Evolutionary conservation across 371 early-diverging fungal genomes (phyloP).

Genomic region (Mucor velutinosus): DNA sequence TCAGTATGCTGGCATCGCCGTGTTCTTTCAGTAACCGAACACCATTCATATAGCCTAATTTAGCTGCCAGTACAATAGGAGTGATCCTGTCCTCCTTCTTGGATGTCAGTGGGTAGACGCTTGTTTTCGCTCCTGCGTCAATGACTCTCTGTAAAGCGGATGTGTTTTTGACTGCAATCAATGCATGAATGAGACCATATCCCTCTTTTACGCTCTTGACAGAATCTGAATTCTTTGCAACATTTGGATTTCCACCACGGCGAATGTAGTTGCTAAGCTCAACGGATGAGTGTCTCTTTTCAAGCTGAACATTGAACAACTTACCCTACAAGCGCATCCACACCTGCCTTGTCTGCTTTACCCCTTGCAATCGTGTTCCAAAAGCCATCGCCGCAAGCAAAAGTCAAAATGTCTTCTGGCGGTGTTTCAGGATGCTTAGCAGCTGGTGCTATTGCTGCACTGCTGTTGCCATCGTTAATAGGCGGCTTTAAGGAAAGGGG

Average conservation of each 20-base stretch:
- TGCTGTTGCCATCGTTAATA: not conserved
- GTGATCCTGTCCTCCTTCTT: slow-evolving; percentile 22
- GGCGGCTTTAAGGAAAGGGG: not conserved
- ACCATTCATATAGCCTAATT: slow-evolving; percentile 37
- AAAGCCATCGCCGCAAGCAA: slow-evolving; percentile 46
- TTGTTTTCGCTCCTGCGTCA: slow-evolving; percentile 40
- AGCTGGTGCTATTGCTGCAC: not conserved
- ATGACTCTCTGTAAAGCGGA: slow-evolving; percentile 30
- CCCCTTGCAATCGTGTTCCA: slow-evolving; percentile 45
- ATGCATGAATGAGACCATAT: slow-evolving; percentile 45
- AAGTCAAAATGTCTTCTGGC: slow-evolving; percentile 16
- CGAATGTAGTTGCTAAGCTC: slow-evolving; percentile 38
- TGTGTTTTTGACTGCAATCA: slow-evolving; percentile 36
- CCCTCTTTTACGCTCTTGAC: slow-evolving; percentile 45
- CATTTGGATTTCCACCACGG: slow-evolving; percentile 50
- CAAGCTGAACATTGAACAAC: not conserved
- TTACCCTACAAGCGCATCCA: slow-evolving; percentile 35
- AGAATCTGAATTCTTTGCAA: slow-evolving; percentile 41
- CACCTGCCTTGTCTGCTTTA: slow-evolving; percentile 31
- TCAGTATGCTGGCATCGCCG: slow-evolving; percentile 24
- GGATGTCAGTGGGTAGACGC: slow-evolving; percentile 27
- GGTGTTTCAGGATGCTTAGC: not conserved
- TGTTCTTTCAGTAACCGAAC: slow-evolving; percentile 33
- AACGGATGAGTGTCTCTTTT: not conserved
- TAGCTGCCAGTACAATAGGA: slow-evolving; percentile 43